Conservation (phyloP, 768 basidiomycete species). For the Lanmaoa pseudosensibilis region DNA sequence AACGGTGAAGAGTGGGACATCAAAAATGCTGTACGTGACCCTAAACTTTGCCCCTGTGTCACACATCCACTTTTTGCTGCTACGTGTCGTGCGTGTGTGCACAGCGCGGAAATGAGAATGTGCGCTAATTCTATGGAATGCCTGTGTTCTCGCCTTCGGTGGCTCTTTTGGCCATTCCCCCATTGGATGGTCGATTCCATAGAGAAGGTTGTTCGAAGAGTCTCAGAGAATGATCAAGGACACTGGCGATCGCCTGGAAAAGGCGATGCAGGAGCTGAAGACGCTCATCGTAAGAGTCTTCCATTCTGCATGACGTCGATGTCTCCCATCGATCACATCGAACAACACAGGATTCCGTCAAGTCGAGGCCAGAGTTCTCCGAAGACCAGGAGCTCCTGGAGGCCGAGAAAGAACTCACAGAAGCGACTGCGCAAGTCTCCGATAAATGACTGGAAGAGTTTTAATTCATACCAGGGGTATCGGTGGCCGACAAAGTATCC, state of each 20-base stretch:
- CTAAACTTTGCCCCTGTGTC: constrained; percentile 6
- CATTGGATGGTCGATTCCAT: constrained; percentile 3
- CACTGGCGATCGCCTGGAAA: constrained; percentile 57
- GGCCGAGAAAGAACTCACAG: constrained; percentile 59
- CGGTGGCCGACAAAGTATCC: constrained; percentile 12
- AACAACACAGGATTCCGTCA: constrained; percentile 29
- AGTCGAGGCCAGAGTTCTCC: constrained; percentile 29
- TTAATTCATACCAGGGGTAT: constrained; percentile 23
- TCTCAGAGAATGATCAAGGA: constrained; percentile 80
- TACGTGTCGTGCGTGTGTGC: constrained; percentile 19
- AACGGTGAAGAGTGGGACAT: constrained; percentile 74
- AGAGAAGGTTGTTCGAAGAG: constrained; percentile 74
- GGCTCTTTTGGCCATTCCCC: constrained; percentile 12
- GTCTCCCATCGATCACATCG: constrained; percentile 8
- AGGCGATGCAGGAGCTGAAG: constrained; percentile 60
- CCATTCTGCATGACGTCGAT: constrained; percentile 21
- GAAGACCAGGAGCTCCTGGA: constrained; percentile 45
- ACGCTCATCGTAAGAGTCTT: constrained; percentile 65
- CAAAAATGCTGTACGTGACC: constrained; percentile 63
- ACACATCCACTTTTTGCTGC: constrained; percentile 10
- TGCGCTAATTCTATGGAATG: constrained; percentile 21
- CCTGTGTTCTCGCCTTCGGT: constrained; percentile 15
- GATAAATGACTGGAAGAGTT: background rate
- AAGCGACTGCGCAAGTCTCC: constrained; percentile 44
- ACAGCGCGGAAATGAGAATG: constrained; percentile 32